Conservation (phyloP, 2,329 filamentous ascomycete species). For the Scedosporium boydii region DNA sequence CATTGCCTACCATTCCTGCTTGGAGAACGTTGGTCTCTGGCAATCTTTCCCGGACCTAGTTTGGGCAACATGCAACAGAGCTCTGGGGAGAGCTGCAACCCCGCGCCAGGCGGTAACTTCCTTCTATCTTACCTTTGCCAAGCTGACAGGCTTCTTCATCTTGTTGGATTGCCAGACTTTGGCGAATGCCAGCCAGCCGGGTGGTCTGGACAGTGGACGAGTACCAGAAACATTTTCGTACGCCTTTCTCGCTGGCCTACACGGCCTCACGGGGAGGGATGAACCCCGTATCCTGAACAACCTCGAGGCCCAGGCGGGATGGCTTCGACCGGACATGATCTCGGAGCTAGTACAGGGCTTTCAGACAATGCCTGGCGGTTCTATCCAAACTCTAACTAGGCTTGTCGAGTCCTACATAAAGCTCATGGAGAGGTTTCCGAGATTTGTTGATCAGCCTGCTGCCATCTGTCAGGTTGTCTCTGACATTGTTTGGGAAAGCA, state of each 20-base stretch:
- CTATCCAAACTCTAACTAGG: slow-evolving; percentile 30
- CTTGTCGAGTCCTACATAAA: slow-evolving; percentile 30
- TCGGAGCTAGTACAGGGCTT: slow-evolving; percentile 34
- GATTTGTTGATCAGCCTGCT: slow-evolving; percentile 32
- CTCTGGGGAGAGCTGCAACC: neutral
- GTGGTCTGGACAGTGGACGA: neutral
- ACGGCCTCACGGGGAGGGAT: slow-evolving; percentile 15
- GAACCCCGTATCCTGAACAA: slow-evolving; percentile 9
- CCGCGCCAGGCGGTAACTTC: slow-evolving; percentile 9
- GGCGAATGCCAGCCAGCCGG: slow-evolving; percentile 7
- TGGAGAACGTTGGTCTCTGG: slow-evolving; percentile 41
- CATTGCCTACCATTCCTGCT: slow-evolving; percentile 31
- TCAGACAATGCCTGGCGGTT: slow-evolving; percentile 28
- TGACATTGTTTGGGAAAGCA: slow-evolving; percentile 21
- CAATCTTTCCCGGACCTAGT: slow-evolving; percentile 39
- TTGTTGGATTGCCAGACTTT: slow-evolving; percentile 35
- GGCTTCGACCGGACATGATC: slow-evolving; percentile 13
- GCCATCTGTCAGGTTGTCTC: slow-evolving; percentile 25
- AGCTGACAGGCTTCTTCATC: slow-evolving; percentile 42
- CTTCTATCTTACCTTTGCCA: slow-evolving; percentile 34
- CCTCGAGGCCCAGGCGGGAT: slow-evolving; percentile 9
- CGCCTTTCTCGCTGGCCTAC: slow-evolving; percentile 36
- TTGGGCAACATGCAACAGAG: slow-evolving; percentile 21
- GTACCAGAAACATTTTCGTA: slow-evolving; percentile 1
- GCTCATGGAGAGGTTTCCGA: slow-evolving; percentile 35